Percentiles rank a stretch among this genome's conserved stretches.
Evolutionary conservation across 805 yeast species (phyloP).

Genomic region (Brettanomyces sp.): DNA sequence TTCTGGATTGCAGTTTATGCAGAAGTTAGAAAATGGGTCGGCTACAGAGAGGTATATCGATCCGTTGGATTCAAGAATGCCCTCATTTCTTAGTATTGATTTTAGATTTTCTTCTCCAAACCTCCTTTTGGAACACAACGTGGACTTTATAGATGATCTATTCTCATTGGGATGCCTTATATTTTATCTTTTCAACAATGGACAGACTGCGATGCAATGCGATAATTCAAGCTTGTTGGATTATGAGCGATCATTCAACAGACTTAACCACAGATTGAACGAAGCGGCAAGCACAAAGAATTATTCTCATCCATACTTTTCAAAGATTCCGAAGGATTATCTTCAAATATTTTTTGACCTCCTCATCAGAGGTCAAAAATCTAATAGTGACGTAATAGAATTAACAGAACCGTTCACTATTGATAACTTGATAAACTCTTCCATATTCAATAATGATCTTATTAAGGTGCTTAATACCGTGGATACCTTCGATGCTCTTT

Average conservation of each 20-base stretch:
- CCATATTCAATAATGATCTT: constrained; percentile 73
- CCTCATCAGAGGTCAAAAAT: constrained; percentile 35
- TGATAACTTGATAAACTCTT: constrained; percentile 60
- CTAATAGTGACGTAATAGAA: constrained; percentile 21
- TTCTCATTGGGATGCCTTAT: constrained; percentile 79
- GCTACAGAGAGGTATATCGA: constrained; percentile 56
- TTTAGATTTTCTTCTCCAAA: constrained; percentile 82
- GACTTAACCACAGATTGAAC: constrained; percentile 23
- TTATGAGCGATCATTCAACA: constrained; percentile 46
- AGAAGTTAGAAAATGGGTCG: constrained; percentile 31
- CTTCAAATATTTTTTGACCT: constrained; percentile 41
- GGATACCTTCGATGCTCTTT: constrained; percentile 75
- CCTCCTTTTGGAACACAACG: constrained; percentile 52
- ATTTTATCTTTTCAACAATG: constrained; percentile 51
- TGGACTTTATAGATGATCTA: constrained; percentile 65
- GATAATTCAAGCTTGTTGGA: constrained; percentile 31
- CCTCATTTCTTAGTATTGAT: constrained; percentile 59
- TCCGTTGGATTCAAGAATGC: constrained; percentile 67
- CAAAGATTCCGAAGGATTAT: constrained; percentile 52
- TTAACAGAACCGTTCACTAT: constrained; percentile 31
- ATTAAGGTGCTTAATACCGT: constrained; percentile 72
- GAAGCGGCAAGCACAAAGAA: constrained; percentile 27
- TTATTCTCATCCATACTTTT: constrained; percentile 36
- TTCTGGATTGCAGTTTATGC: constrained; percentile 60
- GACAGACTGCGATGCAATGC: constrained; percentile 35